Conservation (phyloP, 768 basidiomycete species). For the Termitomyces bulborhizus region DNA sequence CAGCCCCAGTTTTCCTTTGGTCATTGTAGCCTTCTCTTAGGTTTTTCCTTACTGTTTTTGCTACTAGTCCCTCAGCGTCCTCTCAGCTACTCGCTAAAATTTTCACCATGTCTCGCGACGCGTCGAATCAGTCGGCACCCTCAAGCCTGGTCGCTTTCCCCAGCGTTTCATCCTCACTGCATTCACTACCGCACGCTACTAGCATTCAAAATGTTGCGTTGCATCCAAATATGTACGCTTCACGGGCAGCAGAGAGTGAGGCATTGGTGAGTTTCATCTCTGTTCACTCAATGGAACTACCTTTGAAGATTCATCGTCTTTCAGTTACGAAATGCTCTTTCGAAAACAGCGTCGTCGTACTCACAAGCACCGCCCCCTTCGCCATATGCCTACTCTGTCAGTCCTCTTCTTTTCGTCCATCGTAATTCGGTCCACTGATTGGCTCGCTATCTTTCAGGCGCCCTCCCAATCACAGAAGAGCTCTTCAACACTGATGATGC, state of each 20-base stretch:
- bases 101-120: slow-evolving; percentile 28
- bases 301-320: slow-evolving; percentile 5
- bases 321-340: slow-evolving; percentile 60
- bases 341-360: slow-evolving; percentile 38
- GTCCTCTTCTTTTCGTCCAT: slow-evolving; percentile 17
- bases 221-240: slow-evolving; percentile 66
- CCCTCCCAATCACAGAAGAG: slow-evolving; percentile 30
- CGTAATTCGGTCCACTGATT: slow-evolving; percentile 6
- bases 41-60: slow-evolving; percentile 10
- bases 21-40: slow-evolving; percentile 9
- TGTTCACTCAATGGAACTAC: neutral
- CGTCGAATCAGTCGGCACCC: slow-evolving; percentile 32
- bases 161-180: slow-evolving; percentile 63
- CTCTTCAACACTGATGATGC: slow-evolving; percentile 51
- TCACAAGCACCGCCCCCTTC: slow-evolving; percentile 27
- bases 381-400: slow-evolving; percentile 27
- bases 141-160: slow-evolving; percentile 65
- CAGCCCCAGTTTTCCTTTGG: slow-evolving; percentile 14
- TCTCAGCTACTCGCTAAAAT: slow-evolving; percentile 11
- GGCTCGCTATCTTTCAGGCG: slow-evolving; percentile 21
- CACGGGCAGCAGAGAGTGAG: slow-evolving; percentile 65
- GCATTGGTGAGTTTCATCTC: slow-evolving; percentile 48
- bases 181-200: slow-evolving; percentile 66
- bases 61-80: slow-evolving; percentile 4
- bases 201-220: slow-evolving; percentile 60